Evolutionary conservation across 78 protist species (phyloP).

Genomic region (Chrysochromulina parva): DNA sequence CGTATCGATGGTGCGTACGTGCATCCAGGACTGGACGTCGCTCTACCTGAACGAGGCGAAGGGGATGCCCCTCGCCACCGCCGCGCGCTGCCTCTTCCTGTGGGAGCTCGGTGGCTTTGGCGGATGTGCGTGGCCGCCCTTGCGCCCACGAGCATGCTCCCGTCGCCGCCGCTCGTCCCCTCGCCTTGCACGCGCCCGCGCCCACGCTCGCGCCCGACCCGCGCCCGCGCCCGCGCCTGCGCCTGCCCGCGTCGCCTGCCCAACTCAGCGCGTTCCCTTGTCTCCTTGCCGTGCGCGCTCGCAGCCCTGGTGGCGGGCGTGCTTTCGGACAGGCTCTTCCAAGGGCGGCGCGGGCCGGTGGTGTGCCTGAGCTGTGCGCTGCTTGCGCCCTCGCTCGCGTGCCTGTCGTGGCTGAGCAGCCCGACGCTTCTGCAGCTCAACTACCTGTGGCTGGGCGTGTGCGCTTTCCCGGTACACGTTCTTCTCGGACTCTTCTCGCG

Average conservation of each 20-base stretch:
- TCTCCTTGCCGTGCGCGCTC: too few relatives aligned
- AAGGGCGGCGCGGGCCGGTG: constrained; percentile 26
- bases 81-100: constrained; percentile 4
- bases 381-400: background rate
- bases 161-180: too few relatives aligned
- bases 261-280: too few relatives aligned
- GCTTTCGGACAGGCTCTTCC: background rate
- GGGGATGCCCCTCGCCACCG: background rate
- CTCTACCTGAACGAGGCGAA: background rate
- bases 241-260: too few relatives aligned
- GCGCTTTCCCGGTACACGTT: constrained; percentile 26
- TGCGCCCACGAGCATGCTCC: too few relatives aligned
- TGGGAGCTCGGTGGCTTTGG: background rate
- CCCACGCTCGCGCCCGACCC: too few relatives aligned
- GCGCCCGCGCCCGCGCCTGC: too few relatives aligned
- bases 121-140: background rate
- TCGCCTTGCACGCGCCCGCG: too few relatives aligned
- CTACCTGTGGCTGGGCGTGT: background rate
- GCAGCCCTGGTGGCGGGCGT: background rate
- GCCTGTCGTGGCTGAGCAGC: too few relatives aligned
- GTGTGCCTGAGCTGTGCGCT: background rate
- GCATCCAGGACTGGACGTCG: background rate
- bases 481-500: constrained; percentile 27
- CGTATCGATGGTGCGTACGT: background rate
- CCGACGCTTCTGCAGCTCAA: background rate